phyloP scores from a whole-genome alignment of 2,329 filamentous ascomycete genomes.

The Pyrenophora graminea region DNA sequence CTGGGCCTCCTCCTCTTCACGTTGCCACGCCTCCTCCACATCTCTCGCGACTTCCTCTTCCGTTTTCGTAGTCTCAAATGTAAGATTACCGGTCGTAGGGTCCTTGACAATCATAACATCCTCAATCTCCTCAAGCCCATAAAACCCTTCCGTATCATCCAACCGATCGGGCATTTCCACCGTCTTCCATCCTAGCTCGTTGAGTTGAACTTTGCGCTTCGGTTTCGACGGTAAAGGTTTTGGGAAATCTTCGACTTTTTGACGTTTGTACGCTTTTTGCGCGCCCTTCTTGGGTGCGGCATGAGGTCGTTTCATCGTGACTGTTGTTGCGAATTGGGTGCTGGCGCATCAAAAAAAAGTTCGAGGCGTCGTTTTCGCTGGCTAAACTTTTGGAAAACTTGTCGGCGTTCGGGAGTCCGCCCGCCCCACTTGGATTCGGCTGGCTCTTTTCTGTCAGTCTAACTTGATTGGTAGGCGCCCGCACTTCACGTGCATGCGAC shows the following conservation, averaged over 20 bases:
- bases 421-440: constrained; percentile 17
- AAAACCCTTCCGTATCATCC: constrained; percentile 92
- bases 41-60: constrained; percentile 32
- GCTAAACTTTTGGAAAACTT: constrained; percentile 26
- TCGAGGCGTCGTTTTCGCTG: constrained; percentile 2
- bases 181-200: constrained; percentile 65
- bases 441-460: neutral
- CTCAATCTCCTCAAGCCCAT: constrained; percentile 86
- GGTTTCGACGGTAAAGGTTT: constrained; percentile 23
- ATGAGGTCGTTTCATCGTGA: constrained; percentile 46
- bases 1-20: constrained; percentile 26
- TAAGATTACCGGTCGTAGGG: constrained; percentile 54
- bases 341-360: neutral
- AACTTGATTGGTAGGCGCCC: constrained; percentile 29
- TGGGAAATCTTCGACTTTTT: constrained; percentile 42
- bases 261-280: constrained; percentile 50
- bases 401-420: constrained; percentile 33
- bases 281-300: constrained; percentile 46
- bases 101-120: constrained; percentile 80
- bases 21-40: constrained; percentile 26
- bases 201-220: constrained; percentile 47
- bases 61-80: constrained; percentile 45
- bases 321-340: constrained; percentile 4
- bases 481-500: constrained; percentile 31
- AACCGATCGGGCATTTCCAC: constrained; percentile 74